phyloP scores from a whole-genome alignment of 495 filamentous ascomycete genomes.

The Terfezia claveryi region DNA sequence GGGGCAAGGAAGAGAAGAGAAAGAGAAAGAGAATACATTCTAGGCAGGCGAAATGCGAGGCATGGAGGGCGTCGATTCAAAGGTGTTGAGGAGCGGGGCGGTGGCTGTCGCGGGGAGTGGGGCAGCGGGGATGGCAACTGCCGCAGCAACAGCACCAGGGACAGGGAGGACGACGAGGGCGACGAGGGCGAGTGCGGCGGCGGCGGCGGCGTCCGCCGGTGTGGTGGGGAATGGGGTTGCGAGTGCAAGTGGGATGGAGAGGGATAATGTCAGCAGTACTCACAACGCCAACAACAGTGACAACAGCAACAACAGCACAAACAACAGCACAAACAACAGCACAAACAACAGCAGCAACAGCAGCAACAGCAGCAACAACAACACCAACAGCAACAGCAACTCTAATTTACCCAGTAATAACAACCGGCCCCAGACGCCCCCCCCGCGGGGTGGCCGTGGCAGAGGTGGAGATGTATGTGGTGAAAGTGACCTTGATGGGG shows the following conservation, averaged over 20 bases:
- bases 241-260: not conserved
- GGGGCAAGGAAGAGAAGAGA: no score
- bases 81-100: no score
- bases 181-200: not conserved
- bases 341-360: not conserved
- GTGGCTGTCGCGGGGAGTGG: no score
- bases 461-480: no score
- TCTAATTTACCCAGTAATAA: conserved; percentile 2
- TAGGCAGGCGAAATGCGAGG: no score
- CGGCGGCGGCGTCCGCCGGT: not conserved
- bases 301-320: not conserved
- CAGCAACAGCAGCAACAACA: not conserved
- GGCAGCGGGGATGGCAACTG: no score
- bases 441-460: not conserved
- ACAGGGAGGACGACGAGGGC: not conserved
- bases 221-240: no score
- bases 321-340: not conserved
- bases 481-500: not conserved
- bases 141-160: no score
- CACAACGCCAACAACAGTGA: not conserved
- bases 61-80: no score
- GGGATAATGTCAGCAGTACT: not conserved
- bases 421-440: not conserved
- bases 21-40: no score
- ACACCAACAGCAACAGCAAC: not conserved